Evolutionary conservation across 2,329 filamentous ascomycete species (phyloP).

Genomic region (Penicillium crustosum): DNA sequence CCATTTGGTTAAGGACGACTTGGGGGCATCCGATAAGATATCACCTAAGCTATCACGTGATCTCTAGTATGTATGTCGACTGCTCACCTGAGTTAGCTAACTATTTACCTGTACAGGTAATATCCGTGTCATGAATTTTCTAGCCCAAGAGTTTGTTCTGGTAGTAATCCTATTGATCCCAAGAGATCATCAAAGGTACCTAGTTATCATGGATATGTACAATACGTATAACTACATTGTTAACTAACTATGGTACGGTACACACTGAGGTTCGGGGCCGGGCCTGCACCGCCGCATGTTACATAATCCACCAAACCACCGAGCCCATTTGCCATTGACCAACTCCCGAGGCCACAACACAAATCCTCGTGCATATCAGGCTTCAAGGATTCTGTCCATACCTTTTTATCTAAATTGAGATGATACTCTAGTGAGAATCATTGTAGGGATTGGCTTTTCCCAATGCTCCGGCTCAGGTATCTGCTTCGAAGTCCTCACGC

Average conservation of each 20-base stretch:
- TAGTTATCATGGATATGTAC: not conserved
- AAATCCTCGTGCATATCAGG: not conserved
- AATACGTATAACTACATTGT: too few species aligned
- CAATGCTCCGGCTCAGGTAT: slow-evolving; percentile 37
- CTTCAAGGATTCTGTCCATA: not conserved
- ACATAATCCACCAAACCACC: slow-evolving; percentile 2
- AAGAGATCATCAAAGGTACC: too few species aligned
- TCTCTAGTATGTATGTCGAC: not conserved
- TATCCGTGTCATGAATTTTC: not conserved
- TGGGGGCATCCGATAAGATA: slow-evolving; percentile 9
- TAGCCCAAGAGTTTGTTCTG: not conserved
- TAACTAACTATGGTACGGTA: too few species aligned
- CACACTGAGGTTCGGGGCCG: too few species aligned
- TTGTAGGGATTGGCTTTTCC: slow-evolving; percentile 19
- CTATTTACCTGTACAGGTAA: not conserved
- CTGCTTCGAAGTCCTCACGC: slow-evolving; percentile 28
- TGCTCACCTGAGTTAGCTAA: not conserved
- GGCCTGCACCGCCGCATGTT: not conserved
- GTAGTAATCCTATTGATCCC: not conserved
- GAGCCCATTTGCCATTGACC: not conserved
- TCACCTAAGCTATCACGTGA: slow-evolving; percentile 5
- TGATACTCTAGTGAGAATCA: slow-evolving; percentile 5
- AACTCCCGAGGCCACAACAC: not conserved
- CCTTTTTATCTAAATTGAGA: not conserved
- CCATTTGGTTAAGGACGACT: not conserved